Base-by-base conservation (phyloP, 139 green algal species). In the Trebouxia sp. region DNA sequence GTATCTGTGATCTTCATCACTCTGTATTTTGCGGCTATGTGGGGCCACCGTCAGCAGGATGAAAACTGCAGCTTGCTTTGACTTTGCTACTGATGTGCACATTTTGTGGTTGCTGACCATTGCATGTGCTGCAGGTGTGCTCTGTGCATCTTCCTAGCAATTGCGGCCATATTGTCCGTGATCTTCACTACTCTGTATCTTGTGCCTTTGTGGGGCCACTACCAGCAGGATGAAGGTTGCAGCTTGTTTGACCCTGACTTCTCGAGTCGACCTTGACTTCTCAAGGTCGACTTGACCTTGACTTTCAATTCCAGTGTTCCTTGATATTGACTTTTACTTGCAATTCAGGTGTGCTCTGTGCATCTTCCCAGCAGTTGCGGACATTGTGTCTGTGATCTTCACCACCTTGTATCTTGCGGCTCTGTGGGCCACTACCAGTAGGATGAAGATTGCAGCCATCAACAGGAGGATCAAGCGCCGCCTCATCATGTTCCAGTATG, bases 321-420 rank as follows among this genome's bases (percentile, higher is more conserved):
- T 9, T 37, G 4, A 53, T n/a, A 8, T 15, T 37, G 66, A 15
- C 32, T 53, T 1, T 53, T 10, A 15, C n/a, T 24, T 26, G 30
- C 17, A 14, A 20, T 62, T 26, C 70, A 80, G 75, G 4, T 80
- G 75, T 32, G 28, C 50, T 20, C 45, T 75, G 15, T 83, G 78
- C 47, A 15, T 50, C 65, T 83, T 83, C 78, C 78, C 78, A 22
- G 78, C 78, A 15, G 78, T 62, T 0, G 65, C 30, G 11, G 51
- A 74, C 78, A 83, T 83, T 15, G 65, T 75, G 17, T 77, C 78
- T 20, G 45, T 77, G 9, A 26, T 37, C 28, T 77, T 78, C 22
- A 45, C 39, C 9, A 39, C 32, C 9, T 11, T 77, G 24, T 56
- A 47, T 30, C 10, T 67, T 6, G 5, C 78, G 0, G n/a, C 75